These are phyloP conservation scores for Russula compacta DNA, from an alignment of 768 basidiomycete species.

Conservation along the genomic window DNA sequence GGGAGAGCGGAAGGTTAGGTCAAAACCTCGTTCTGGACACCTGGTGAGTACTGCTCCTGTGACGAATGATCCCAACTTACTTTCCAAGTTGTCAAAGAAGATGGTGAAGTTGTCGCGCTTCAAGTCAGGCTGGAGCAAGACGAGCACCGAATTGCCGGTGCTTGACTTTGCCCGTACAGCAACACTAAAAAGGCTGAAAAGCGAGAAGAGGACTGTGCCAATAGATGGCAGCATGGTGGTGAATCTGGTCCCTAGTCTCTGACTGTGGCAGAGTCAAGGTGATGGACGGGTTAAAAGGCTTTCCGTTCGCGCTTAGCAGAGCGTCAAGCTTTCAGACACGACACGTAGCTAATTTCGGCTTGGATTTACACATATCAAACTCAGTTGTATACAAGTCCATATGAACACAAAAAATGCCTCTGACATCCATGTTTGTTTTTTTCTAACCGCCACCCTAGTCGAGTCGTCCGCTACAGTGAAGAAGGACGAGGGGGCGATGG, in stretches of 20 bases:
- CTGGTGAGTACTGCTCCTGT: neutral
- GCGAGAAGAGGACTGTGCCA: conserved; percentile 23
- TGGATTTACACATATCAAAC: neutral
- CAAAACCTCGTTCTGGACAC: conserved; percentile 64
- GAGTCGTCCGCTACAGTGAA: too few relatives aligned
- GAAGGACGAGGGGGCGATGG: too few relatives aligned
- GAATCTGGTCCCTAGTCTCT: neutral
- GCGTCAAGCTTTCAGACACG: neutral
- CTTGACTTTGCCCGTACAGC: conserved; percentile 53
- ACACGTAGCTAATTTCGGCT: neutral
- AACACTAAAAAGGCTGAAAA: conserved; percentile 25
- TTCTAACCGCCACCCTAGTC: too few relatives aligned
- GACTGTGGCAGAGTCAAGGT: neutral
- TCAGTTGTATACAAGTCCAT: too few relatives aligned
- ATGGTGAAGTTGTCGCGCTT: conserved; percentile 61
- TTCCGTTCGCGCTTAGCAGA: neutral
- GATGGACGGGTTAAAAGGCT: neutral
- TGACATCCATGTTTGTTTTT: too few relatives aligned
- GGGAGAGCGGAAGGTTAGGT: conserved; percentile 78
- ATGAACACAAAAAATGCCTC: neutral
- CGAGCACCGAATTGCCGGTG: conserved; percentile 72
- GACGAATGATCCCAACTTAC: conserved; percentile 33
- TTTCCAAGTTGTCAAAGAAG: conserved; percentile 73
- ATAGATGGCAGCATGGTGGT: conserved; percentile 24
- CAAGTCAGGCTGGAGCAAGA: conserved; percentile 70